Percentiles rank a stretch among this genome's conserved stretches.
Conservation (phyloP, 148 eudicot genomes). For the Camellia japonica region DNA sequence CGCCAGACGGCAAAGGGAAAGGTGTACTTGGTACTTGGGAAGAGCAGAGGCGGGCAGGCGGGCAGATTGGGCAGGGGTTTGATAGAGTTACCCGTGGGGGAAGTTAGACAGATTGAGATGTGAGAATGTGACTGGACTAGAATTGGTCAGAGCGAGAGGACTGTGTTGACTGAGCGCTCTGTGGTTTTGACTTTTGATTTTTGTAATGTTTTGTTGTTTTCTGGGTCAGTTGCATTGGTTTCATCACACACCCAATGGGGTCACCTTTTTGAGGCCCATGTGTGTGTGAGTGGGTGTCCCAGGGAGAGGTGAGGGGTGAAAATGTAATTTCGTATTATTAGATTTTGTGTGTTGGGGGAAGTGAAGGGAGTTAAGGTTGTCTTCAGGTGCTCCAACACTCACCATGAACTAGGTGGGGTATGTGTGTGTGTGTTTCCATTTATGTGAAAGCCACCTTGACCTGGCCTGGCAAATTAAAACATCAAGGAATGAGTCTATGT, state of each 20-base stretch:
- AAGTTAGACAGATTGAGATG: no score
- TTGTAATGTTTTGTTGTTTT: no score
- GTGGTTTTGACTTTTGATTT: background rate
- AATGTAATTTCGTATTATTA: background rate
- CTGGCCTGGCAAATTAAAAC: background rate
- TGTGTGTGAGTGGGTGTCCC: background rate
- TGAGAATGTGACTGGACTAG: no score
- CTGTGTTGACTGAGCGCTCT: background rate
- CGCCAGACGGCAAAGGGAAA: constrained; percentile 34
- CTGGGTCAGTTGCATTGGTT: constrained; percentile 12
- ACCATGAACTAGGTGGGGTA: background rate
- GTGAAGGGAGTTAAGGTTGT: constrained; percentile 21
- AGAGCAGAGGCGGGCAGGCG: constrained; percentile 12
- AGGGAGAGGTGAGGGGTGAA: background rate
- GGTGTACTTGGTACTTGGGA: constrained; percentile 23
- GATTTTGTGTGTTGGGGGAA: constrained; percentile 8
- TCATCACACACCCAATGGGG: constrained; percentile 5
- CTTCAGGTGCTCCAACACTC: constrained; percentile 17
- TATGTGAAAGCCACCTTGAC: background rate
- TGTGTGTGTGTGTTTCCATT: background rate
- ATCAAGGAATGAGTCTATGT: no score
- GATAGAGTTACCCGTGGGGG: constrained; percentile 18
- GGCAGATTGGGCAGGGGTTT: constrained; percentile 36
- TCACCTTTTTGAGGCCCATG: background rate
- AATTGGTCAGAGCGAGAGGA: background rate